Conservation (phyloP, 805 yeast genomes). For the Candida oleophila region DNA sequence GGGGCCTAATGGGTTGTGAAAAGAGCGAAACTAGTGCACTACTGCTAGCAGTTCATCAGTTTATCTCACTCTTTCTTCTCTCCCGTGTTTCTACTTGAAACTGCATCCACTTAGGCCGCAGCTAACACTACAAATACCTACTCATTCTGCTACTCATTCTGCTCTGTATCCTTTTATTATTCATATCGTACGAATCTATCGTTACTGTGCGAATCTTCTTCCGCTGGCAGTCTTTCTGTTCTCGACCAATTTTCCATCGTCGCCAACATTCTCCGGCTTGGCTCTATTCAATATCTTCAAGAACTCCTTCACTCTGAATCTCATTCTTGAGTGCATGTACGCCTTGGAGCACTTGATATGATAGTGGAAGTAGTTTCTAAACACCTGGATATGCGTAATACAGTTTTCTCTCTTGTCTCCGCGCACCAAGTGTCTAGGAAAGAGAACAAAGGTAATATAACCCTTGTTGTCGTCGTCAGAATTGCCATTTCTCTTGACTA, state of each 20-base stretch:
- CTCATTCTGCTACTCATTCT: too few relatives aligned
- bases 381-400: slow-evolving; percentile 85
- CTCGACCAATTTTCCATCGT: slow-evolving; percentile 49
- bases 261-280: slow-evolving; percentile 85
- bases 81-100: too few relatives aligned
- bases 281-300: slow-evolving; percentile 95
- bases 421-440: slow-evolving; percentile 72
- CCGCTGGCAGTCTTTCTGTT: slow-evolving; percentile 72
- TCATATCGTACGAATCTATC: too few relatives aligned
- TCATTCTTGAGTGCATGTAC: slow-evolving; percentile 97
- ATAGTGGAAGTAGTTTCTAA: slow-evolving; percentile 96
- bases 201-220: slow-evolving; percentile 51
- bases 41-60: too few relatives aligned
- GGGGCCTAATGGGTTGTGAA: too few relatives aligned
- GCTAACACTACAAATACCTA: too few relatives aligned
- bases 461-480: slow-evolving; percentile 46
- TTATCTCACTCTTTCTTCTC: too few relatives aligned
- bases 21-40: too few relatives aligned
- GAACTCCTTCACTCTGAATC: slow-evolving; percentile 91
- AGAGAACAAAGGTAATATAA: slow-evolving; percentile 67
- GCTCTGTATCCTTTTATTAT: neutral
- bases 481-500: slow-evolving; percentile 41
- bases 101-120: too few relatives aligned
- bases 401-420: slow-evolving; percentile 77
- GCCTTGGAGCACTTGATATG: slow-evolving; percentile 99